Evolutionary conservation across 768 basidiomycete species (phyloP), one percentile per base, ranked within the genome.

Genomic region (Naematelia encephala): DNA sequence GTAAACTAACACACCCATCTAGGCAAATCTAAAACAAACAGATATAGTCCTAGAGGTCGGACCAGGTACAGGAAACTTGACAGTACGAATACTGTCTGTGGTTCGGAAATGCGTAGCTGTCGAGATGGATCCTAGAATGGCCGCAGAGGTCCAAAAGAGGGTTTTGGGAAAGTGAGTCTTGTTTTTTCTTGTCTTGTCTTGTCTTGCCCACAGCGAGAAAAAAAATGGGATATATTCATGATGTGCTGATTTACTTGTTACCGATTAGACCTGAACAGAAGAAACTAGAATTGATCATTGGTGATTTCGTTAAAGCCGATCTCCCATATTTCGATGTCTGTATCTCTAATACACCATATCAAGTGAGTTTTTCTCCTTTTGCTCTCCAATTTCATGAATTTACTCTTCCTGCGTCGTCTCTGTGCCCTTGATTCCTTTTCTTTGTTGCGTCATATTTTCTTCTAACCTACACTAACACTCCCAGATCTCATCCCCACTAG

Each of bases 281-380:
- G 65, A 94, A 94, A 72, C 85, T 99, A 1, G 90, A 96, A 64
- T 86, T 98, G 62, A 85, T 96, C 67, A 88, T 99, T 59, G 96
- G 94, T 50, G 96, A 99, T 78, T 97, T 98, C 74, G 90, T 97
- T 73, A 98, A 98, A 79, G 90, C 89, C n/a, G 90, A 92, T 54
- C 81, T 99, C 19, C 96, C 96, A 10, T 98, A 93, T 79, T 98
- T 99, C 61, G 94, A 98, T 78, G 96, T 96, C 56, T 98, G 94
- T 82, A 98, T 99, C 71, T 92, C 90, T 68, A 99, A 99, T 74
- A 99, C 96, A 0, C 96, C 96, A 0, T 99, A 98, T 78, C 93
- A 98, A 78, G 81, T 81, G n/a, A 50, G 78, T 48, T 21, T 23
- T 28, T 25, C 50, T 51, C 50, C 50, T 16, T 21, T 2, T 4